A percentile compares a stretch with the other conserved stretches of the same genome.
Conservation (phyloP, 306 rosid species). For the Malus asiatica region DNA sequence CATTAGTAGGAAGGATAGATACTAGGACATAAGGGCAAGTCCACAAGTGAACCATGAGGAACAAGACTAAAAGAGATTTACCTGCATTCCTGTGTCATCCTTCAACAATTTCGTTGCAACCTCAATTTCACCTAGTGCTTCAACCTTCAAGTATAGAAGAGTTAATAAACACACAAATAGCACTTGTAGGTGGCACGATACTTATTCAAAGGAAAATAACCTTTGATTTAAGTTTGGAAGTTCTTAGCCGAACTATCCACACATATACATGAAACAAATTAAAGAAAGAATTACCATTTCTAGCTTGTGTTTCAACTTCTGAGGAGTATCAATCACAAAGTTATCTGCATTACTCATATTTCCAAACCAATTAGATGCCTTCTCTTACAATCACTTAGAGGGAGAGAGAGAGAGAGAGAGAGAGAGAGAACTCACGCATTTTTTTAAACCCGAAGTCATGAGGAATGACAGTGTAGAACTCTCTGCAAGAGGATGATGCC, state of each 20-base stretch:
- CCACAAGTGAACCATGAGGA: constrained; percentile 1
- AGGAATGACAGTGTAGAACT: constrained; percentile 92
- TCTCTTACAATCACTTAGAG: not conserved
- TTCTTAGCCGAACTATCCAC: not conserved
- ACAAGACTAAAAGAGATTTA: constrained; percentile 19
- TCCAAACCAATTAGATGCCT: constrained; percentile 8
- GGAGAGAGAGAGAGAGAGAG: no score
- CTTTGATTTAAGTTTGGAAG: not conserved
- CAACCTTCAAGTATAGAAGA: constrained; percentile 58
- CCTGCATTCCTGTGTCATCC: constrained; percentile 55
- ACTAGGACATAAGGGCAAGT: not conserved
- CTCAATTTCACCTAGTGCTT: constrained; percentile 89
- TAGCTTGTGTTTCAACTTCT: constrained; percentile 74
- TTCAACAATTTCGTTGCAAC: constrained; percentile 80
- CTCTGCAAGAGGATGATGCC: constrained; percentile 54
- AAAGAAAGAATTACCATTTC: constrained; percentile 64
- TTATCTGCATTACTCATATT: constrained; percentile 48
- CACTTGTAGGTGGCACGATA: not conserved
- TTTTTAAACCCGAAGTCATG: constrained; percentile 93
- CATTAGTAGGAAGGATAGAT: constrained; percentile 2
- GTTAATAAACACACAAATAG: constrained; percentile 2
- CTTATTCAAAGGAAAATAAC: not conserved
- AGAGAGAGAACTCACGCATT: constrained; percentile 57
- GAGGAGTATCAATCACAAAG: constrained; percentile 86
- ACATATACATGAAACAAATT: not conserved